phyloP scores from a whole-genome alignment of 179 eudicot genomes.

The Vitellaria paradoxa region DNA sequence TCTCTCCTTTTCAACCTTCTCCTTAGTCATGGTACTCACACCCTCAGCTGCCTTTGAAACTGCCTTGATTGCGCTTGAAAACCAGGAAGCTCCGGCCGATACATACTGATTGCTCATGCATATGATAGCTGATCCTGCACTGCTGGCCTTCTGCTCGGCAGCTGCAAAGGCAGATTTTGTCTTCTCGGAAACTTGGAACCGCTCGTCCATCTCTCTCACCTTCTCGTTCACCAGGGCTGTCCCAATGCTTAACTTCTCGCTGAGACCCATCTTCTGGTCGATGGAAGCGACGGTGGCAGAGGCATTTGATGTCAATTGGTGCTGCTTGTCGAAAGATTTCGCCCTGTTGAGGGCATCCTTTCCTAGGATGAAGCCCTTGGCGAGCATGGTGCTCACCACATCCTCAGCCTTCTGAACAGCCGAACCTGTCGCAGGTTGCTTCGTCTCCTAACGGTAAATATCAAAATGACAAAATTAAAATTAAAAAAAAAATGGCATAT shows the following conservation, averaged over 20 bases:
- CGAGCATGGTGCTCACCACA: slow-evolving; percentile 36
- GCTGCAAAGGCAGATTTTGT: slow-evolving; percentile 32
- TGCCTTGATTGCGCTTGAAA: slow-evolving; percentile 25
- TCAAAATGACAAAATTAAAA: neutral
- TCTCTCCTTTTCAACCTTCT: slow-evolving; percentile 29
- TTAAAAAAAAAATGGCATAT: neutral
- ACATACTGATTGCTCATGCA: slow-evolving; percentile 27
- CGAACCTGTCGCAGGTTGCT: slow-evolving; percentile 13
- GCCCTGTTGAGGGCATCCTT: slow-evolving; percentile 38
- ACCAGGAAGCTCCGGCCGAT: slow-evolving; percentile 34
- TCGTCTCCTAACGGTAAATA: slow-evolving; percentile 8
- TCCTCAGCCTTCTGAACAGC: slow-evolving; percentile 36
- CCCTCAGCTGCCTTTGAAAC: slow-evolving; percentile 40
- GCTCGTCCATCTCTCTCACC: slow-evolving; percentile 31
- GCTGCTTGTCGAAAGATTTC: slow-evolving; percentile 34
- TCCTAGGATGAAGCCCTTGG: slow-evolving; percentile 34
- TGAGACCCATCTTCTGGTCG: slow-evolving; percentile 32
- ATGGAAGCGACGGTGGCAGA: slow-evolving; percentile 32
- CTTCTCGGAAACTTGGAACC: slow-evolving; percentile 32
- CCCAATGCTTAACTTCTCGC: slow-evolving; percentile 30
- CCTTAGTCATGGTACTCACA: slow-evolving; percentile 35
- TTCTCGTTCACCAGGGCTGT: slow-evolving; percentile 30
- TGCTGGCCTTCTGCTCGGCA: slow-evolving; percentile 39
- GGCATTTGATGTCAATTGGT: slow-evolving; percentile 34
- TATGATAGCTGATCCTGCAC: slow-evolving; percentile 30